Conservation (phyloP, 768 basidiomycete species). For the Hortiboletus campestris region DNA sequence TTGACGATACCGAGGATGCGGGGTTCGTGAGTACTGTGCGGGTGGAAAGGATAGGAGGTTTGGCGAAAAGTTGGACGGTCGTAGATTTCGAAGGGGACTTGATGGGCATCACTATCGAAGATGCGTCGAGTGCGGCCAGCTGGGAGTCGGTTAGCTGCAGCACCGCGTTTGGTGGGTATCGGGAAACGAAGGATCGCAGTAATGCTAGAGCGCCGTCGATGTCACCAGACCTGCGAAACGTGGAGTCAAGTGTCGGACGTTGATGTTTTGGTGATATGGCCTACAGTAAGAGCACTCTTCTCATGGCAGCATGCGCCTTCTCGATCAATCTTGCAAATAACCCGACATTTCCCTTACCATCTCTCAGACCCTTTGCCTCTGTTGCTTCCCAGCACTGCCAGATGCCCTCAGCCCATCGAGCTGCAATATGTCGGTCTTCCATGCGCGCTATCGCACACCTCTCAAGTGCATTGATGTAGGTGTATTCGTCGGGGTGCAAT, state of each 20-base stretch:
- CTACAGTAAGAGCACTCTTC: conserved; percentile 62
- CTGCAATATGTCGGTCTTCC: conserved; percentile 47
- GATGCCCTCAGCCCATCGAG: conserved; percentile 54
- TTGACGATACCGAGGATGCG: conserved; percentile 21
- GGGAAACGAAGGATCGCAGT: conserved; percentile 58
- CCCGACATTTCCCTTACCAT: conserved; percentile 20
- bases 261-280: conserved; percentile 25
- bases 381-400: conserved; percentile 64
- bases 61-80: conserved; percentile 30
- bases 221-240: conserved; percentile 42
- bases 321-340: conserved; percentile 56
- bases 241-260: background rate
- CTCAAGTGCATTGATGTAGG: conserved; percentile 68
- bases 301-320: conserved; percentile 63
- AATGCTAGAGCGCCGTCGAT: conserved; percentile 53
- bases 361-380: conserved; percentile 39
- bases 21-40: conserved; percentile 48
- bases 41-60: conserved; percentile 53
- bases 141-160: conserved; percentile 31
- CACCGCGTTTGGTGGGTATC: conserved; percentile 61
- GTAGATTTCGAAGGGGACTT: conserved; percentile 4
- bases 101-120: background rate
- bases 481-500: conserved; percentile 48
- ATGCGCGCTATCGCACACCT: conserved; percentile 47
- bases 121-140: background rate